phyloP scores from a whole-genome alignment of 352 stramenopile species.

The Hyaloperonospora arabidopsidis region DNA sequence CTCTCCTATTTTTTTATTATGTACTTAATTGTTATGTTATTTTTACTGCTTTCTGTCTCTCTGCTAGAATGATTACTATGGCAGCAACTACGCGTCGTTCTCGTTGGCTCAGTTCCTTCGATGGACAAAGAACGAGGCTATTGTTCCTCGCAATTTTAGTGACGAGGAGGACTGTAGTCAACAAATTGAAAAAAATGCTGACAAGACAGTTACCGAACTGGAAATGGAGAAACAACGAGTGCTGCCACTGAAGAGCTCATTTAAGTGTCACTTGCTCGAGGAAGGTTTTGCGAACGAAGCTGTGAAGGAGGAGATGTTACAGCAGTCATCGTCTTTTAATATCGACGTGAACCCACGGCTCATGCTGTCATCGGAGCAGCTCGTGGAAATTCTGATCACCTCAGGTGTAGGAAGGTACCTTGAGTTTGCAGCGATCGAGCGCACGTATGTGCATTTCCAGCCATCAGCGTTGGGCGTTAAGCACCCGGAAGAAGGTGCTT shows the following conservation, averaged over 20 bases:
- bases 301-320: constrained; percentile 29
- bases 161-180: constrained; percentile 25
- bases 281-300: constrained; percentile 34
- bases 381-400: constrained; percentile 78
- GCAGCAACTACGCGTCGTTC: constrained; percentile 73
- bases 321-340: constrained; percentile 54
- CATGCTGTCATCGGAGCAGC: constrained; percentile 64
- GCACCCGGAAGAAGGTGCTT: constrained; percentile 2
- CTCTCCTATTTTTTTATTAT: no score
- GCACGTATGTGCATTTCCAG: constrained; percentile 65
- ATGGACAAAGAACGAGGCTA: constrained; percentile 49
- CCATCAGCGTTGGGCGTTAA: constrained; percentile 6
- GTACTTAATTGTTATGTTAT: no score
- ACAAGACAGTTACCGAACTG: not conserved
- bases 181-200: constrained; percentile 1
- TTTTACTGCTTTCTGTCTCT: not conserved
- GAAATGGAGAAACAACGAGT: constrained; percentile 12
- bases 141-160: constrained; percentile 27
- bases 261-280: constrained; percentile 39
- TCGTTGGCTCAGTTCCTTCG: constrained; percentile 45
- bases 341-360: constrained; percentile 78
- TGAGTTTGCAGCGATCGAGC: constrained; percentile 83
- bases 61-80: constrained; percentile 75
- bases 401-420: constrained; percentile 82
- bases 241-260: constrained; percentile 39